Evolutionary conservation across 129 eudicot species (phyloP).

Genomic region (Calendula officinalis): DNA sequence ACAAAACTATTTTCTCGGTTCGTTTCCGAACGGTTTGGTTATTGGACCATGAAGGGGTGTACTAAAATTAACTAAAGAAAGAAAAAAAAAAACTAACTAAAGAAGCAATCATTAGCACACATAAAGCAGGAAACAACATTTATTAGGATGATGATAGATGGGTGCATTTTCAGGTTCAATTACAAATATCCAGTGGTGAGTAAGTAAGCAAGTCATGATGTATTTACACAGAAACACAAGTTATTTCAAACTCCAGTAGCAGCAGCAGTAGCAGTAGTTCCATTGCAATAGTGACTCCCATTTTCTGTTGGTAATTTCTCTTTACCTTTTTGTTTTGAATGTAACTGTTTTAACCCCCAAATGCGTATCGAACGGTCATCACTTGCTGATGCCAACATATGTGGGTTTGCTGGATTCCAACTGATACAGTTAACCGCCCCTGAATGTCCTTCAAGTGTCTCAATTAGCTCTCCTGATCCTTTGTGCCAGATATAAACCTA

Average conservation of each 20-base stretch:
- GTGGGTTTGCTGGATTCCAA: conserved; percentile 88
- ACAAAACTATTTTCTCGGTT: too few species aligned
- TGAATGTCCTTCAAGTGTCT: conserved; percentile 69
- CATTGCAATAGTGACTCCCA: conserved; percentile 65
- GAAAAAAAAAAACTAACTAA: background rate
- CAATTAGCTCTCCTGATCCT: conserved; percentile 60
- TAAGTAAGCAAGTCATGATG: conserved; percentile 23
- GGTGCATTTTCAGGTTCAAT: conserved; percentile 27
- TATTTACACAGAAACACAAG: conserved; percentile 32
- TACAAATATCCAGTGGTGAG: conserved; percentile 32
- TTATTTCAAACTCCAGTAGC: conserved; percentile 11
- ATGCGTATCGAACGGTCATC: conserved; percentile 82
- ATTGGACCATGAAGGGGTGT: too few species aligned
- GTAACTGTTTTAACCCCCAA: conserved; percentile 74
- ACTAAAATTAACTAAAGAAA: background rate
- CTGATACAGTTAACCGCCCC: conserved; percentile 91
- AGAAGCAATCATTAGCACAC: conserved; percentile 20
- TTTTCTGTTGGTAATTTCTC: conserved; percentile 33
- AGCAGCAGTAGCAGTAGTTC: conserved; percentile 23
- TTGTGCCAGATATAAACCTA: conserved; percentile 97
- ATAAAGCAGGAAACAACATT: conserved; percentile 24
- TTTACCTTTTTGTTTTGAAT: conserved; percentile 37
- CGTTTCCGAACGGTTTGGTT: too few species aligned
- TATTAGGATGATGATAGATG: conserved; percentile 24
- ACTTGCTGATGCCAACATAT: conserved; percentile 96